Percentiles rank a stretch among this genome's conserved stretches.
These are phyloP conservation scores for Melampsora americana DNA, from an alignment of 1,284 basidiomycete genomes.

Conservation along the genomic window DNA sequence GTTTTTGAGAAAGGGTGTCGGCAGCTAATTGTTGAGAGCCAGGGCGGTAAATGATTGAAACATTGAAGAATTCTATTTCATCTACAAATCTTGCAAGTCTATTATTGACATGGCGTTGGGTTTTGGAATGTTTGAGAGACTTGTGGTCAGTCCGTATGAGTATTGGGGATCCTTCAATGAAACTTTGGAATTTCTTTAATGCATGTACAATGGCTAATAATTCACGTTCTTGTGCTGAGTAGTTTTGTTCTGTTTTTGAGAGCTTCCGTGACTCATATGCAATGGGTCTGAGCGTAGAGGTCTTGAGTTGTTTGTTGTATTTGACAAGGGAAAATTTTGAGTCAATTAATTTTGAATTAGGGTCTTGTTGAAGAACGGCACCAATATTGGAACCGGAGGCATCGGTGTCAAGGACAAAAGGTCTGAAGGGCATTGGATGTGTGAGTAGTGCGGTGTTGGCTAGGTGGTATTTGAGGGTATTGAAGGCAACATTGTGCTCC, in stretches of 20 bases:
- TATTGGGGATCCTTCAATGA: conserved; percentile 16
- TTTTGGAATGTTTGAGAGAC: conserved; percentile 17
- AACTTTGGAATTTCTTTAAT: neutral
- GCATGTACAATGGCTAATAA: conserved; percentile 22
- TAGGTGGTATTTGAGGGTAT: neutral
- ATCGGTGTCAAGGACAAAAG: neutral
- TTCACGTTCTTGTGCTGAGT: too few relatives aligned
- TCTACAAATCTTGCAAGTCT: neutral
- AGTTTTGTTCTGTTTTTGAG: conserved; percentile 14
- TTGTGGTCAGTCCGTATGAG: conserved; percentile 3
- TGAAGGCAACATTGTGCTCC: conserved; percentile 6
- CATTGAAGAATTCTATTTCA: too few relatives aligned
- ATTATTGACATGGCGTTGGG: neutral
- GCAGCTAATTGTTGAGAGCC: conserved; percentile 22
- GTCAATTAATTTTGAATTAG: neutral
- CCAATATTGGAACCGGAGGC: neutral
- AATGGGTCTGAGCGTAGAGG: too few relatives aligned
- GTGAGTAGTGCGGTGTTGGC: neutral
- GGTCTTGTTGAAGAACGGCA: neutral
- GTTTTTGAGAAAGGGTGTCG: conserved; percentile 6
- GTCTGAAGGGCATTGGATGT: neutral
- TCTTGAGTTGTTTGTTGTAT: too few relatives aligned
- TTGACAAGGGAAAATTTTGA: too few relatives aligned
- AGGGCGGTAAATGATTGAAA: conserved; percentile 12
- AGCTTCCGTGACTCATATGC: too few relatives aligned